A percentile compares a stretch with the other conserved stretches of the same genome.
Conservation (phyloP, 768 basidiomycete genomes). For the Termitomyces titanicus region DNA sequence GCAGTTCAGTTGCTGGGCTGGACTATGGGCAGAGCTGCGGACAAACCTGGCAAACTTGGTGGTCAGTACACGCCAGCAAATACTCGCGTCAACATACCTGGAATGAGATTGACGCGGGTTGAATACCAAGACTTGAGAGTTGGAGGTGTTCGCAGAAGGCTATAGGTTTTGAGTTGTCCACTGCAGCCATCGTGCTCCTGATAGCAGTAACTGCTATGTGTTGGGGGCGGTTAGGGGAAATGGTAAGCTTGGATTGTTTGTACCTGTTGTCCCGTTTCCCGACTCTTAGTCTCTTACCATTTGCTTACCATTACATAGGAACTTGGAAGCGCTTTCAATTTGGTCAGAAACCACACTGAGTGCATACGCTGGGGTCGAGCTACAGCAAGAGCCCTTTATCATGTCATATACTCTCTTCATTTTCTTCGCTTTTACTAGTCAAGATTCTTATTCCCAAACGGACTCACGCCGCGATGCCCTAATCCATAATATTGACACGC, state of each 20-base stretch:
- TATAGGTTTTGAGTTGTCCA: constrained; percentile 70
- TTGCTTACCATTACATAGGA: too few species aligned
- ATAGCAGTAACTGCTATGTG: constrained; percentile 13
- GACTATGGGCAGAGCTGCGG: constrained; percentile 3
- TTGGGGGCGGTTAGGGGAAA: constrained; percentile 2
- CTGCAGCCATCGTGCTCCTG: constrained; percentile 36
- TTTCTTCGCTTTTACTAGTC: too few species aligned
- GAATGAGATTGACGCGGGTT: constrained; percentile 96
- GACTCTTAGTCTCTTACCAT: too few species aligned
- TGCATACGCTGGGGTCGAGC: too few species aligned
- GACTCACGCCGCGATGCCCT: too few species aligned
- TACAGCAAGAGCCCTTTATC: too few species aligned
- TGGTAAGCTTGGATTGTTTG: constrained; percentile 11
- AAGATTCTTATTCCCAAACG: too few species aligned
- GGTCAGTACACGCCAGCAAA: constrained; percentile 31
- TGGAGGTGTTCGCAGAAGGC: constrained; percentile 89
- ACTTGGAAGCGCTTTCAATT: too few species aligned
- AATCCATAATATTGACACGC: too few species aligned
- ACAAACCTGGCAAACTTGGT: constrained; percentile 28
- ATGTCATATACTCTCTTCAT: too few species aligned
- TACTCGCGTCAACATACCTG: constrained; percentile 60
- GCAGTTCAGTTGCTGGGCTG: constrained; percentile 1
- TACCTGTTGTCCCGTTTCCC: constrained; percentile 4
- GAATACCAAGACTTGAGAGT: constrained; percentile 92
- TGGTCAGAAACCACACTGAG: too few species aligned